Conservation (phyloP, 176 grass and related monocot species). For the Olyra latifolia region DNA sequence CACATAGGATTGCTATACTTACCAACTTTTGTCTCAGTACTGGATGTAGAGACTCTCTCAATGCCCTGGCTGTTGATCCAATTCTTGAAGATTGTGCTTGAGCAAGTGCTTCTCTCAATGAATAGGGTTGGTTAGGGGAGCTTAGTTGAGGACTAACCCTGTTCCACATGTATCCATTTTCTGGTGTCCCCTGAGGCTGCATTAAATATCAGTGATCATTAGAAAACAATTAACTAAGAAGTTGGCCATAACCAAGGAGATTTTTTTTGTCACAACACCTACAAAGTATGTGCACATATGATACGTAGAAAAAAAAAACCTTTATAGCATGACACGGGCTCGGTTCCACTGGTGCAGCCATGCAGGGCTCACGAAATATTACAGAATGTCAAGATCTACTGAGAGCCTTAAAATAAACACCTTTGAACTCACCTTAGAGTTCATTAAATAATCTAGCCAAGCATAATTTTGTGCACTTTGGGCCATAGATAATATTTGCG, state of each 20-base stretch:
- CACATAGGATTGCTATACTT: slow-evolving; percentile 35
- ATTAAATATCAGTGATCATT: slow-evolving; percentile 40
- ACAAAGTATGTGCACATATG: slow-evolving; percentile 11
- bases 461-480: background rate
- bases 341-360: background rate
- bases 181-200: slow-evolving; percentile 83
- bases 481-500: background rate
- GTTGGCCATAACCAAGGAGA: background rate
- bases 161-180: slow-evolving; percentile 98
- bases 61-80: slow-evolving; percentile 77
- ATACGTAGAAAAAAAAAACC: slow-evolving; percentile 6
- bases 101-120: slow-evolving; percentile 94
- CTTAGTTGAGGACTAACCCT: slow-evolving; percentile 91
- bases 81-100: slow-evolving; percentile 98
- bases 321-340: background rate
- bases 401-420: slow-evolving; percentile 1
- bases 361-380: background rate
- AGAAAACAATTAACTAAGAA: slow-evolving; percentile 15
- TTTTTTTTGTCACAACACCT: slow-evolving; percentile 19
- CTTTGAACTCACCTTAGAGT: slow-evolving; percentile 20
- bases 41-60: slow-evolving; percentile 94
- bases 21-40: slow-evolving; percentile 95
- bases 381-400: background rate
- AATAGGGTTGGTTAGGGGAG: slow-evolving; percentile 98
- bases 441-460: slow-evolving; percentile 3